Base-by-base conservation (phyloP, 2,329 filamentous ascomycete genomes). In the Cladobotryum mycophilum region DNA sequence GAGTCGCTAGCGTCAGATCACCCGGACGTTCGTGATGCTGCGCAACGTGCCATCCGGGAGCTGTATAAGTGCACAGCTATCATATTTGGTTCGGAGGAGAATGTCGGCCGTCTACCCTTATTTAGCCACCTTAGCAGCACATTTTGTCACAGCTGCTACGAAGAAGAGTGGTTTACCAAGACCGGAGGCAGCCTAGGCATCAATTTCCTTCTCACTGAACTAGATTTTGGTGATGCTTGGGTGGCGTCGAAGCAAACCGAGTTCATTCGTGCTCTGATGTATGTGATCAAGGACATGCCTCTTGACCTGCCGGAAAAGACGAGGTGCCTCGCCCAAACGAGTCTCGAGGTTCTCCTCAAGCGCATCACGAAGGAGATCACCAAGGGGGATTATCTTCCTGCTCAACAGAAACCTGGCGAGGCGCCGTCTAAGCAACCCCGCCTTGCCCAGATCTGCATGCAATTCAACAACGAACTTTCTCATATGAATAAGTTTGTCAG, bases 131-230 rank as follows among this genome's bases (percentile, higher is more conserved):
- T 99, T 5, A 85, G 86, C 37, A 86, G 83, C 53, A 85, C 84
- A 1, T 96, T 97, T 65, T 93, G 89, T 60, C 93, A 99, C 65
- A 90, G 89, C 57, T 99, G 93, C 66, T 91, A 96, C 61, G 90
- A 93, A 61, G 92, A 99, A 66, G 93, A 99, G 61, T 99, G 95
- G 93, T 99, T 96, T 64, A 91, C 91, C 47, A 99, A 99, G 70
- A 88, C 90, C 36, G 93, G 92, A 45, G 93, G 93, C 37, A 91
- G 88, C 48, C 73, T 92, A 17, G 95, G 95, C 49, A 96, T 99
- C 61, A 86, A 88, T 61, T 85, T 95, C 51, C 73, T 99, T 52
- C 84, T 92, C 33, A 92, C 88, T 2, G 86, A 92, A 58, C 75
- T 97, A 49, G 84, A 92, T 48, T 77, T 99, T 43, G 89, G 89